Percentiles rank a stretch among this genome's conserved stretches.
Evolutionary conservation across 2,329 filamentous ascomycete species (phyloP).

Genomic region (Trichophyton simii): DNA sequence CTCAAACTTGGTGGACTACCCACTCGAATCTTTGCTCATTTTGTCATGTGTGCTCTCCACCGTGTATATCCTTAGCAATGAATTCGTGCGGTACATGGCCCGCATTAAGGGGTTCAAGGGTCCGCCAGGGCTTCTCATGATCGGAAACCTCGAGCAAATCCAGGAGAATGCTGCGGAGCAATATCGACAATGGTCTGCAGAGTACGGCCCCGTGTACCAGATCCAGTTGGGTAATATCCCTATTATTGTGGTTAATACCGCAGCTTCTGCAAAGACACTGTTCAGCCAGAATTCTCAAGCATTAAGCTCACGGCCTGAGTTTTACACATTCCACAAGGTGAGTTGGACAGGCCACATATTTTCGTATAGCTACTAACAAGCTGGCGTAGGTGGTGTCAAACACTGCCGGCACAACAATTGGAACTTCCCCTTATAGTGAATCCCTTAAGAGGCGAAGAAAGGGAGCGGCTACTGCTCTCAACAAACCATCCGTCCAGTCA

Average conservation of each 20-base stretch:
- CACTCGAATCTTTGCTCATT: neutral
- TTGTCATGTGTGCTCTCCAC: slow-evolving; percentile 21
- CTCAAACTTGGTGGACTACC: neutral
- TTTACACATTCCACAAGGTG: slow-evolving; percentile 50
- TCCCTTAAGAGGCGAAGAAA: slow-evolving; percentile 52
- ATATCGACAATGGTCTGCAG: slow-evolving; percentile 43
- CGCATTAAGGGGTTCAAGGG: slow-evolving; percentile 39
- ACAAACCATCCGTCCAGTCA: slow-evolving; percentile 50
- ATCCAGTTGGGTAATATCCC: slow-evolving; percentile 47
- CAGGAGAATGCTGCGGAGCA: slow-evolving; percentile 44
- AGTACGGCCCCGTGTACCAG: slow-evolving; percentile 43
- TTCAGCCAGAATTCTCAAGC: slow-evolving; percentile 44
- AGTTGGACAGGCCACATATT: slow-evolving; percentile 5
- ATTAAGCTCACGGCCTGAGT: slow-evolving; percentile 43
- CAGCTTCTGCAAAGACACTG: slow-evolving; percentile 38
- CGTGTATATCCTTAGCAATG: slow-evolving; percentile 39
- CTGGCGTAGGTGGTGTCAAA: slow-evolving; percentile 46
- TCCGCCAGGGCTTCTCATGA: slow-evolving; percentile 40
- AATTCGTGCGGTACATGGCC: slow-evolving; percentile 35
- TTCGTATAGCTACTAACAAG: neutral
- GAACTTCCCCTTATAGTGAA: slow-evolving; percentile 54
- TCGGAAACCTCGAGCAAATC: slow-evolving; percentile 46
- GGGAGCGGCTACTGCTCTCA: slow-evolving; percentile 52
- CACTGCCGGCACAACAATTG: slow-evolving; percentile 55
- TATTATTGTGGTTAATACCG: slow-evolving; percentile 45